phyloP scores from a whole-genome alignment of 2,329 filamentous ascomycete genomes.

The Colletotrichum echinochloae region DNA sequence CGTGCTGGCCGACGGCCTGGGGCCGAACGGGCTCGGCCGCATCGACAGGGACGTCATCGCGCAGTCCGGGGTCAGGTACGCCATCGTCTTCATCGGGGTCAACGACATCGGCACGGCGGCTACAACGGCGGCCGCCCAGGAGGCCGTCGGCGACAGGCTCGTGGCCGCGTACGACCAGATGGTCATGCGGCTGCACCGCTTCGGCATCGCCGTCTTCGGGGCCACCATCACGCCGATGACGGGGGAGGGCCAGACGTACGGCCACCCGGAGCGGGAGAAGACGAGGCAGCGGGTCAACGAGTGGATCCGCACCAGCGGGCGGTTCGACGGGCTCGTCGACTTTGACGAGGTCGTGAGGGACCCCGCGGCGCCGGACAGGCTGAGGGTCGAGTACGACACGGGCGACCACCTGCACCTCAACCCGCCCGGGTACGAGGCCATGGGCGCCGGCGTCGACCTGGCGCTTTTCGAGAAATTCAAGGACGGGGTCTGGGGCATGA shows the following conservation, averaged over 20 bases:
- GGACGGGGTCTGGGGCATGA: conserved; percentile 27
- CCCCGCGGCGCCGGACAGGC: conserved; percentile 54
- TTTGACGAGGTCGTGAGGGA: conserved; percentile 69
- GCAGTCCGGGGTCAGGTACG: conserved; percentile 65
- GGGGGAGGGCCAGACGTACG: conserved; percentile 64
- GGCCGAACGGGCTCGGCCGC: conserved; percentile 67
- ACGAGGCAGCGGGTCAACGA: conserved; percentile 67
- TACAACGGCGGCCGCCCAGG: conserved; percentile 56
- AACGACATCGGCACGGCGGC: conserved; percentile 71
- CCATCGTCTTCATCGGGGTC: conserved; percentile 71
- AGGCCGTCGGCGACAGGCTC: conserved; percentile 58
- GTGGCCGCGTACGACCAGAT: conserved; percentile 69
- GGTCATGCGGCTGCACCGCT: conserved; percentile 62
- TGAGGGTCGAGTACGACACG: conserved; percentile 60
- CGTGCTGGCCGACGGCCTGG: conserved; percentile 68
- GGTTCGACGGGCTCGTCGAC: conserved; percentile 72
- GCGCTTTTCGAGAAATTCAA: conserved; percentile 57
- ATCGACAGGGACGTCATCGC: conserved; percentile 71
- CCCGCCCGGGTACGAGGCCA: conserved; percentile 63
- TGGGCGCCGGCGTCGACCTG: conserved; percentile 68
- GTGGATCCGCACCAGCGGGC: conserved; percentile 66
- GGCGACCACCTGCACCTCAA: conserved; percentile 73
- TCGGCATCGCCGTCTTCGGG: conserved; percentile 66
- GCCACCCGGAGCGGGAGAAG: conserved; percentile 61
- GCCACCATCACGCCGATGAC: conserved; percentile 63